A percentile compares a stretch with the other conserved stretches of the same genome.
These are phyloP conservation scores for Penicillium psychrofluorescens DNA, from an alignment of 495 filamentous ascomycete genomes.

Conservation along the genomic window DNA sequence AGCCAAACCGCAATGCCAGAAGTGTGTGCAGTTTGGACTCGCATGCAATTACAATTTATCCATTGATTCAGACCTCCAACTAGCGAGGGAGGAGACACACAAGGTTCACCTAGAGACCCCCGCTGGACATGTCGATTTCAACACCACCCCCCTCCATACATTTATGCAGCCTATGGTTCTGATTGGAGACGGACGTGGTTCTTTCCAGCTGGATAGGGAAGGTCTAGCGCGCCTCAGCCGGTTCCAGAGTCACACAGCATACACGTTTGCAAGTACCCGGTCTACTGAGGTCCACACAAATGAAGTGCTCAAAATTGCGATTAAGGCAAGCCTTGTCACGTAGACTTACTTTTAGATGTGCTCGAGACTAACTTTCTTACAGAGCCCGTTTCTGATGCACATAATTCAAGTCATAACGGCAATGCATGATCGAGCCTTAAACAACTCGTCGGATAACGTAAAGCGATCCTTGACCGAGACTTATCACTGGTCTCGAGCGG, in stretches of 20 bases:
- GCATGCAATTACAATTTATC: slow-evolving; percentile 26
- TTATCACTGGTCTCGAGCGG: slow-evolving; percentile 27
- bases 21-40: slow-evolving; percentile 26
- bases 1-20: slow-evolving; percentile 24
- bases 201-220: slow-evolving; percentile 17
- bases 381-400: slow-evolving; percentile 39
- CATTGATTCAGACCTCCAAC: slow-evolving; percentile 20
- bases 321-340: slow-evolving; percentile 2
- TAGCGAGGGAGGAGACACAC: background rate
- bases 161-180: background rate
- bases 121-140: slow-evolving; percentile 5
- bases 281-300: slow-evolving; percentile 9
- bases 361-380: background rate
- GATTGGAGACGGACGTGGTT: slow-evolving; percentile 8
- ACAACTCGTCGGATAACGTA: background rate
- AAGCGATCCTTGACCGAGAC: slow-evolving; percentile 17
- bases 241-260: slow-evolving; percentile 21
- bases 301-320: slow-evolving; percentile 4
- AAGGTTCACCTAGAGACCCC: background rate
- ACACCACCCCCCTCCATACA: background rate
- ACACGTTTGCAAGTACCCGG: slow-evolving; percentile 15
- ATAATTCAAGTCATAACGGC: slow-evolving; percentile 25
- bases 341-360: too few relatives aligned
- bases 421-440: slow-evolving; percentile 26
- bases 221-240: slow-evolving; percentile 18